Base-by-base conservation (phyloP, 768 basidiomycete genomes). In the Candolleomyces eurysporus region DNA sequence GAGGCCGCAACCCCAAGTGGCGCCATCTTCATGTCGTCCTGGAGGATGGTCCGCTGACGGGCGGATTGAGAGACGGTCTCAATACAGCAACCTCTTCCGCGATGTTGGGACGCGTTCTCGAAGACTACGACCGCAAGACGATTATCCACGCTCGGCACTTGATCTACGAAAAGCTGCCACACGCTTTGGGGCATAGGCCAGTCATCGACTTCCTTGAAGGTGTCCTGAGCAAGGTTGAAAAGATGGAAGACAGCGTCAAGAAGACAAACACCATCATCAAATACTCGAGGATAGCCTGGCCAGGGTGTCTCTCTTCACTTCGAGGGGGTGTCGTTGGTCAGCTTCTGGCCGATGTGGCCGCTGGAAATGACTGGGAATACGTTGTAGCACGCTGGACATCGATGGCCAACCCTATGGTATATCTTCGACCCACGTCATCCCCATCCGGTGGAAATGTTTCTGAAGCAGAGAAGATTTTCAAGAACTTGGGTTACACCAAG, bases 121-220 rank as follows among this genome's bases (percentile, higher is more conserved):
- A 13, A 14, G 59, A 60, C 52, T 53, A 60, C 36, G 30, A 26
- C 21, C 22, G 52, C 40, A 48, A 60, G 43, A 60, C 40, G 5
- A 39, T 60, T 42, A 54, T 16, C 39, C 30, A 39, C n/a, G 39
- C 52, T 9, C 59, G 32, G 17, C 52, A 60, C n/a, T 16, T 54
- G 9, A n/a, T 60, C 17, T 52, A 60, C 42, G 51, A 60, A 21
- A 60, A 55, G 43, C 59, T 60, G n/a, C 52, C 52, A 19, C 31
- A 55, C 45, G 21, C 59, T 5, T 26, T 13, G 39, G 26, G 51
- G 3, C 59, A 60, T 30, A 21, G 39, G n/a, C 52, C 59, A 16
- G 52, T 42, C 30, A 45, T 60, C 42, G 52, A 60, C 21, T 60
- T 55, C 19, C 17, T 42, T 10, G 53, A 55, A 17, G 40, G 40